phyloP scores from a whole-genome alignment of 2,329 filamentous ascomycete genomes.

The Pyrenochaeta sp. region DNA sequence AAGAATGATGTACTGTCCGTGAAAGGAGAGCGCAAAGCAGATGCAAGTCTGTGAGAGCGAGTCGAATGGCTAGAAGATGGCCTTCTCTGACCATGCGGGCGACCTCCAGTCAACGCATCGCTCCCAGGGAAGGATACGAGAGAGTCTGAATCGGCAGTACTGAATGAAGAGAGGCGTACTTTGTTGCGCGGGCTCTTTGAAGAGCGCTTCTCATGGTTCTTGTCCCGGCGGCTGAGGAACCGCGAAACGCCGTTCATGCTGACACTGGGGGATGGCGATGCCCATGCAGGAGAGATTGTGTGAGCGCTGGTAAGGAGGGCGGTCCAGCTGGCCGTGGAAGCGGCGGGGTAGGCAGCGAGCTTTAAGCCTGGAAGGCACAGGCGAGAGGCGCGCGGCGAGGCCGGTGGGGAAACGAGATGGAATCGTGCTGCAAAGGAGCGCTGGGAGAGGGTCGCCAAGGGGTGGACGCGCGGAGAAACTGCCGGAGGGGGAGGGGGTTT shows the following conservation, averaged over 20 bases:
- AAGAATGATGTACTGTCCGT: conserved; percentile 28
- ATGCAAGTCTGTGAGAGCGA: conserved; percentile 34
- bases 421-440: conserved; percentile 3
- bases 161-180: conserved; percentile 35
- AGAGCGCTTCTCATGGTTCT: conserved; percentile 49
- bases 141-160: conserved; percentile 13
- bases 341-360: conserved; percentile 24
- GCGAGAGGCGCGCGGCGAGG: conserved; percentile 12
- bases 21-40: conserved; percentile 19
- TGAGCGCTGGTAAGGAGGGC: conserved; percentile 5
- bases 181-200: conserved; percentile 42
- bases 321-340: conserved; percentile 7
- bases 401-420: conserved; percentile 1
- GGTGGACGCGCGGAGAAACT: not conserved
- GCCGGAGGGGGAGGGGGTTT: not conserved
- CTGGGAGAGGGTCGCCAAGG: conserved; percentile 1
- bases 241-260: conserved; percentile 64
- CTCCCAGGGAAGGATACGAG: conserved; percentile 17
- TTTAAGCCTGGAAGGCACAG: conserved; percentile 14
- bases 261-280: conserved; percentile 13
- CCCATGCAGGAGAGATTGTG: conserved; percentile 27
- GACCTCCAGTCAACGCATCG: conserved; percentile 11
- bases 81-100: conserved; percentile 10
- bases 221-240: conserved; percentile 76
- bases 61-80: conserved; percentile 26